These are phyloP conservation scores for Saccharomycopsis crataegensis DNA, from an alignment of 1,139 yeast species.

Conservation along the genomic window DNA sequence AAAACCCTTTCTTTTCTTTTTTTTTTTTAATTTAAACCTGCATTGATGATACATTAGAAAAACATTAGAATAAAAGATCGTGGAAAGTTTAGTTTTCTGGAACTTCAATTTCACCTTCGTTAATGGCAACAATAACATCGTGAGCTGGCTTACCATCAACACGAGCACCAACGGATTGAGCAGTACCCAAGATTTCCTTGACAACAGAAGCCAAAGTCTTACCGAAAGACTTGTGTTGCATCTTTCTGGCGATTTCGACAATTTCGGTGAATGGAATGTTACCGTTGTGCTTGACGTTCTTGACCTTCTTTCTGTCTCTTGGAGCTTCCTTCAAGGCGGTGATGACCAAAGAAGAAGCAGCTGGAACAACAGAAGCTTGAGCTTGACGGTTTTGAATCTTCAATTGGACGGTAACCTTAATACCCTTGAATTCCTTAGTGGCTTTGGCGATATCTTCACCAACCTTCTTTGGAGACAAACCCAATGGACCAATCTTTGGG, in stretches of 20 bases:
- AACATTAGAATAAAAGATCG: constrained; percentile 7
- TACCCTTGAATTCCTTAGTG: constrained; percentile 98
- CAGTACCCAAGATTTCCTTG: constrained; percentile 99
- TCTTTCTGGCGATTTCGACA: constrained; percentile 94
- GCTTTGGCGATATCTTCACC: constrained; percentile 99
- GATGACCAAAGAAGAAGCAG: constrained; percentile 98
- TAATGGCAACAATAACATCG: constrained; percentile 95
- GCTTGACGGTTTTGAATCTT: constrained; percentile 99
- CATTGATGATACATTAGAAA: constrained; percentile 9
- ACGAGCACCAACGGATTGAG: constrained; percentile 98
- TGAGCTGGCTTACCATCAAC: constrained; percentile 99
- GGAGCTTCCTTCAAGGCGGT: constrained; percentile 99
- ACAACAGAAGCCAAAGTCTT: constrained; percentile 94
- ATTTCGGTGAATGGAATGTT: constrained; percentile 96
- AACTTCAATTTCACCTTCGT: constrained; percentile 93
- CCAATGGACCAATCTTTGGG: constrained; percentile 99
- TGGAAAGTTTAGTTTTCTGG: constrained; percentile 29
- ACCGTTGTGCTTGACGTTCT: constrained; percentile 99
- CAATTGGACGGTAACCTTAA: constrained; percentile 97
- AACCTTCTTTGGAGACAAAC: constrained; percentile 99
- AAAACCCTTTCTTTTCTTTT: neutral
- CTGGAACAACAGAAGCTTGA: constrained; percentile 96
- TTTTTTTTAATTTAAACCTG: constrained; percentile 9
- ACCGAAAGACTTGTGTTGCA: constrained; percentile 97
- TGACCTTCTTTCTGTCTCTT: constrained; percentile 99